Evolutionary conservation across 148 eudicot species (phyloP).

Genomic region (Oxyria digyna): DNA sequence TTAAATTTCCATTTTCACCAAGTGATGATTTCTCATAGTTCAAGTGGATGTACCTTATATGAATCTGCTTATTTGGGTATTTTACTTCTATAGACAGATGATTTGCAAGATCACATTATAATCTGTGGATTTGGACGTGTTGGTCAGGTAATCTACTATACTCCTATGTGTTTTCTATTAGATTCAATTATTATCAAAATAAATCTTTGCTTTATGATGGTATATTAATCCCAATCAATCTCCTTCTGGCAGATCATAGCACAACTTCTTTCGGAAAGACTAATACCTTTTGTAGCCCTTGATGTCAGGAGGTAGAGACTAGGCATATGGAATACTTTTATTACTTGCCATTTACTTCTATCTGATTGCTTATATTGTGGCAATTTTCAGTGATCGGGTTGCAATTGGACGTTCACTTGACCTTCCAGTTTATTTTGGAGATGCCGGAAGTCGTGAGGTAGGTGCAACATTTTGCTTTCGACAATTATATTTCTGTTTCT

Average conservation of each 20-base stretch:
- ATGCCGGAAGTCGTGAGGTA: constrained; percentile 99
- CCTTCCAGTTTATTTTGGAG: constrained; percentile 97
- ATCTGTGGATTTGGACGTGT: constrained; percentile 99
- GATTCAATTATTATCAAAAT: neutral
- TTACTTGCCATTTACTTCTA: neutral
- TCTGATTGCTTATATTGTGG: neutral
- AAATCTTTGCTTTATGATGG: neutral
- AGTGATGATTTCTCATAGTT: neutral
- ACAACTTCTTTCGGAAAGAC: constrained; percentile 92
- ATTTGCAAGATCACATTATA: constrained; percentile 93
- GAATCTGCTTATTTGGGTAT: constrained; percentile 1
- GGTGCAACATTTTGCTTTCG: constrained; percentile 8
- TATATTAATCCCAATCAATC: neutral
- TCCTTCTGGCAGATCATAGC: constrained; percentile 73
- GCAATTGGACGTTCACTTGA: constrained; percentile 97
- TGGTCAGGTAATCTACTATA: constrained; percentile 59
- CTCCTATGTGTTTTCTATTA: neutral
- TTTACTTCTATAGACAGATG: constrained; percentile 69
- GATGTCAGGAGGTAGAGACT: constrained; percentile 81
- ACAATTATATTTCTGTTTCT: neutral
- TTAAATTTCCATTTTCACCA: neutral
- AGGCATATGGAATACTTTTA: neutral
- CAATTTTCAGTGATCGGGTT: constrained; percentile 68
- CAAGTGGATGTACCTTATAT: neutral
- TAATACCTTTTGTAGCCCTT: constrained; percentile 98